Base-by-base conservation (phyloP, 495 filamentous ascomycete genomes). In the Podospora australis region DNA sequence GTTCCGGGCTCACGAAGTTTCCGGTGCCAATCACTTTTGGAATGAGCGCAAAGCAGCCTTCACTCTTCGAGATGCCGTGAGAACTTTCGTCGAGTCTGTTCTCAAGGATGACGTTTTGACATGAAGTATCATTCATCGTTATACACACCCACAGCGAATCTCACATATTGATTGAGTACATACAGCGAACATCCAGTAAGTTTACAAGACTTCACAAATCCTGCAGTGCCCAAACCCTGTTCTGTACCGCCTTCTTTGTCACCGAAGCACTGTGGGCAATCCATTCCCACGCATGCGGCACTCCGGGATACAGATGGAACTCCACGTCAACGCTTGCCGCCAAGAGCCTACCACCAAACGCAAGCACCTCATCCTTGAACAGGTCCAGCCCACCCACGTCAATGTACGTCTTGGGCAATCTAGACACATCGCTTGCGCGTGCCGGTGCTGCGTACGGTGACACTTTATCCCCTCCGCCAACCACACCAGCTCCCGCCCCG, bases 21-120 rank as follows among this genome's bases (percentile, higher is more conserved):
- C 66, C 16, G 78, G 78, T 4, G 90, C 84, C 7, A 87, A 85
- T 3, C 90, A 96, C 66, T 95, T 95, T 57, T 96, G 89, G 88
- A 61, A 70, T 19, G 85, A 91, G 55, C 58, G 74, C 4, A 81
- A 79, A 4, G 81, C 75, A n/a, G 68, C 77, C 56, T 52, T 58
- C 30, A 67, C 74, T 50, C 68, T 90, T 24, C 23, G 47, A 11
- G 53, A 73, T 58, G 67, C 59, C 30, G 48, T 67, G 34, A 38
- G 35, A 1, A 39, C 50, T 2, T 67, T 60, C 43, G 57, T 48
- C 11, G 36, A 47, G 3, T 57, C 34, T 11, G 17, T 57, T 4
- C 7, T 52, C n/a, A 17, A n/a, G n/a, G n/a, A n/a, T n/a, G n/a
- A n/a, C n/a, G n/a, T n/a, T n/a, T n/a, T n/a, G n/a, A n/a, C n/a